Base-by-base conservation (phyloP, 805 yeast genomes). In the Debaryomyces tyrocola region DNA sequence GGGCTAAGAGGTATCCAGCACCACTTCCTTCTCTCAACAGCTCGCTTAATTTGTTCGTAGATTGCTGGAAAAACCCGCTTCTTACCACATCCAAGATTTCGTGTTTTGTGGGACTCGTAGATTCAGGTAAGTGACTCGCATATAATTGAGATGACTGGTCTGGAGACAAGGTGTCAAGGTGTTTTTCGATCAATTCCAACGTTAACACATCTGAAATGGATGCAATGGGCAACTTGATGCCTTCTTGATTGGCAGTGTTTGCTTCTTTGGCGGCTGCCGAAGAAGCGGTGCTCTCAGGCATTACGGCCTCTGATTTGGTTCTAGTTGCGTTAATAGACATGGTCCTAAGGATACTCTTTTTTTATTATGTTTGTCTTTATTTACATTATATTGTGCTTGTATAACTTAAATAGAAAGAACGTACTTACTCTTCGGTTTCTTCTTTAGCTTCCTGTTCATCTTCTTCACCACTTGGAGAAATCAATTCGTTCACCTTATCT, bases 1-100 rank as follows among this genome's bases (percentile, higher is more conserved):
- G 70, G 28, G 85, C 65, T 34, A 82, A 69, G 36, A 80, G 52
- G 48, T 63, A 68, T 5, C 84, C 81, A 10, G 79, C 77, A 9
- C 79, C 80, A 12, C 60, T 58, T 20, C 58, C 54, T 20, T 54
- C 46, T n/a, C 56, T 59, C 39, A 82, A 59, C 24, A 74, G 80
- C 28, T 60, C 62, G 43, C 76, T 64, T 45, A 83, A 60, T 43
- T 70, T 68, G 10, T 64, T 59, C 35, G 69, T 59, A 8, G 79
- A 66, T 50, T 70, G 76, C 37, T 66, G 66, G 57, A 77, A 80
- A 52, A 77, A 80, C 0, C 78, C 77, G 44, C 80, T 74, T 42
- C 73, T 67, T 17, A 81, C 59, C 2, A 79, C 75, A 7, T 67
- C 66, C 20, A 70, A 35, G 28, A 82, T 63, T 43, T 70, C 74